Base-by-base conservation (phyloP, 2,329 filamentous ascomycete genomes). In the Rugonectria rugulosa region DNA sequence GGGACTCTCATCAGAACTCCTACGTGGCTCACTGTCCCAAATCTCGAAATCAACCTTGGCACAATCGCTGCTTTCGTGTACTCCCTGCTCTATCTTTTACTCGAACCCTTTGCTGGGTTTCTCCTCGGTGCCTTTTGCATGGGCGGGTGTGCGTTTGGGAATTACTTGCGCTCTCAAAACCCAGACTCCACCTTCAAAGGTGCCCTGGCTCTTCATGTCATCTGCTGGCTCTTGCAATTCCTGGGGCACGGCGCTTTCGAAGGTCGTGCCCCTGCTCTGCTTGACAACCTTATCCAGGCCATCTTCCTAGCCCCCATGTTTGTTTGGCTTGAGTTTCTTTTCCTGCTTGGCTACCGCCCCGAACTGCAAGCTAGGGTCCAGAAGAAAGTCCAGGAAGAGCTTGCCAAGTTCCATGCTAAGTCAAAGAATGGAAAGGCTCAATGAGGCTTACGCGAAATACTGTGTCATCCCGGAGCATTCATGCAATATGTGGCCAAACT, bases 241-340 rank as follows among this genome's bases (percentile, higher is more conserved):
- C 68, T 98, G 45, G 95, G 95, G 23, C 95, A 99, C 70, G 93
- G 92, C 31, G 86, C 83, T 45, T 98, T 92, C 66, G 95, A 98
- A 75, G 87, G 90, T 17, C 86, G 94, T 47, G 91, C 93, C 3
- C 95, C 94, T 7, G 94, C 93, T 5, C 77, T 98, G 61, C 78
- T 98, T 42, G 93, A 98, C 76, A 98, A 97, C 69, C 77, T 98
- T 36, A 81, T 96, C 42, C 95, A 98, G 76, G 93, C 95, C 23
- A 75, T 98, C 61, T 94, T 98, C 69, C 81, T 98, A 20, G 95
- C 95, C 0, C 95, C 95, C 8, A 89, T 99, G 69, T 99, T 98
- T 67, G 94, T 98, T 55, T 99, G 95, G 91, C 89, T 99, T 67
- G 93, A 98, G 78, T 77, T 96, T 20, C 81, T 99, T 21, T 99